Percentiles rank a stretch among this genome's conserved stretches.
Evolutionary conservation across 495 filamentous ascomycete genomes (phyloP).

Genomic region (Schizothecium vesticola): DNA sequence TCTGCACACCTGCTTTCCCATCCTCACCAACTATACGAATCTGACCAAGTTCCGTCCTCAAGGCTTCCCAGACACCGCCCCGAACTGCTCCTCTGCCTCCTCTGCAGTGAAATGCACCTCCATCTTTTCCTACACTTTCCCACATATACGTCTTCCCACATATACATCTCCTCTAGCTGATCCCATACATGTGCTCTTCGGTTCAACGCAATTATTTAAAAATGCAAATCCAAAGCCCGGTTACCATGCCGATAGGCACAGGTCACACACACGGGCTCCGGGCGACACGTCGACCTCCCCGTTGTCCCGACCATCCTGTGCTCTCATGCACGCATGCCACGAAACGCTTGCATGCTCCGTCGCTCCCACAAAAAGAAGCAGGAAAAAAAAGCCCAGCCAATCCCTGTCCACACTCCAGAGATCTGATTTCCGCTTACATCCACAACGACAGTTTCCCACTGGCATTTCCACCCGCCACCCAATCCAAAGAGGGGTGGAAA

Average conservation of each 20-base stretch:
- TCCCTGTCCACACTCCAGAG: background rate
- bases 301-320: background rate
- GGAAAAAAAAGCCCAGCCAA: background rate
- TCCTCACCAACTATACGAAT: background rate
- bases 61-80: too few relatives aligned
- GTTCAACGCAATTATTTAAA: background rate
- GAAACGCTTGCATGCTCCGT: background rate
- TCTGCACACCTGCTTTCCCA: too few relatives aligned
- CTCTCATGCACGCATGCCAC: background rate
- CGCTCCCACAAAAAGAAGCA: background rate
- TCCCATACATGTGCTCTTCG: background rate
- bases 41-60: background rate
- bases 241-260: background rate
- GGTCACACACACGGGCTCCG: background rate
- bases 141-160: background rate
- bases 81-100: background rate
- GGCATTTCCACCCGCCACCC: conserved; percentile 87
- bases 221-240: background rate
- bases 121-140: background rate
- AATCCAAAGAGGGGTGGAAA: conserved; percentile 82
- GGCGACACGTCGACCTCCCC: background rate
- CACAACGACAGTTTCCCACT: conserved; percentile 91
- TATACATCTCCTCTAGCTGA: background rate
- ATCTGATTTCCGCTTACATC: conserved; percentile 51
- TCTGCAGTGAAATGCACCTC: background rate